These are phyloP conservation scores for Lasiosphaeriaceae sp. DNA, from an alignment of 495 filamentous ascomycete species.

Conservation along the genomic window DNA sequence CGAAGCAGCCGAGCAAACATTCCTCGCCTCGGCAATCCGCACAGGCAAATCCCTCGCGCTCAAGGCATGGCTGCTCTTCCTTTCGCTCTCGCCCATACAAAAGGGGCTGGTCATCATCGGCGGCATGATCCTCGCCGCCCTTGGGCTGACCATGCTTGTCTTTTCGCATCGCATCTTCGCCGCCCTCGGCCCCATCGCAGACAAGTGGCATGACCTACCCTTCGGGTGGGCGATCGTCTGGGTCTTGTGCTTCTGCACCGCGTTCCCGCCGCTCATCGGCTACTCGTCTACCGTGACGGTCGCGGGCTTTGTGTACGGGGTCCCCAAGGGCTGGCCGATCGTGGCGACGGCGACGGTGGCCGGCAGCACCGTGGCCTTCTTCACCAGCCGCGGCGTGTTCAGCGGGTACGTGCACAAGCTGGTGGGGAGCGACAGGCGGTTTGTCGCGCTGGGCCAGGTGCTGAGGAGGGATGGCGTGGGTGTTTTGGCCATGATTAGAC, in stretches of 20 bases:
- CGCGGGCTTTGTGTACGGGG: constrained; percentile 88
- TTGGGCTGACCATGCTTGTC: constrained; percentile 59
- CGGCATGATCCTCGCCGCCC: constrained; percentile 43
- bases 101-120: constrained; percentile 52
- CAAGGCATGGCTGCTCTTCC: constrained; percentile 25
- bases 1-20: not conserved
- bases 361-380: constrained; percentile 73
- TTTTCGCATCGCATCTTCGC: constrained; percentile 76
- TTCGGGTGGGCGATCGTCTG: constrained; percentile 79
- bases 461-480: constrained; percentile 81
- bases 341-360: constrained; percentile 72
- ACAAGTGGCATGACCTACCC: constrained; percentile 63
- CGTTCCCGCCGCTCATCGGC: constrained; percentile 88
- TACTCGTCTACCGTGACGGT: constrained; percentile 85
- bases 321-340: constrained; percentile 88
- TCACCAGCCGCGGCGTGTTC: constrained; percentile 73
- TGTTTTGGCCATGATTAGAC: constrained; percentile 84
- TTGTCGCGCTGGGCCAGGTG: constrained; percentile 57
- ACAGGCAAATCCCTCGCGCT: constrained; percentile 12
- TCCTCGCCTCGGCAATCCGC: constrained; percentile 13
- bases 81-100: constrained; percentile 55
- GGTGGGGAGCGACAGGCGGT: constrained; percentile 75
- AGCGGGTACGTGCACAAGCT: constrained; percentile 71
- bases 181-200: constrained; percentile 63
- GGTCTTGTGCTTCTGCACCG: constrained; percentile 68